Base-by-base conservation (phyloP, 1,284 basidiomycete species). In the Thecaphora thlaspeos region DNA sequence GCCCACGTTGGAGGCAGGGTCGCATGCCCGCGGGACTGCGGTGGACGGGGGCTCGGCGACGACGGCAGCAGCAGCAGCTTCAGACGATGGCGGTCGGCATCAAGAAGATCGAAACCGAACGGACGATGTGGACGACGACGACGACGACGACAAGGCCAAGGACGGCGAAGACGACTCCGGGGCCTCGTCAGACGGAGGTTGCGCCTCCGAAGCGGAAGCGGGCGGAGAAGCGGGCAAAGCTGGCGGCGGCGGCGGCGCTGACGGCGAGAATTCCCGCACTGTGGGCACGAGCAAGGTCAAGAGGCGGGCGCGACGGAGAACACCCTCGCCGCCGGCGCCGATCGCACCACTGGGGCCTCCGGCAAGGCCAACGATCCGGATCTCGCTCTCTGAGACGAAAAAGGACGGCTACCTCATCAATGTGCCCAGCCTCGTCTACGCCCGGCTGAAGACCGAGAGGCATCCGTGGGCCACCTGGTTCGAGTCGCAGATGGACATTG, bases 381-480 rank as follows among this genome's bases (percentile, higher is more conserved):
- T 65, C 38, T 45, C 55, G 36, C 60, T 64, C 30, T 43, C 60
- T 21, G 52, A 57, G 19, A 55, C 58, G 8, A 46, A 51, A 39
- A 32, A 72, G 34, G 55, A 48, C 5, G 66, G 63, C 42, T 77
- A 77, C 51, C 57, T 75, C 22, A 58, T 70, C 55, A 59, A 70
- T 26, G 62, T 77, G 1, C 75, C 73, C 3, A 55, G 67, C 41
- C 46, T 71, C 2, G 59, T 74, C n/a, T 58, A 70, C 3, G 46
- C 55, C 21, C 44, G 62, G 19, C 59, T 77, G 34, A 64, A 70
- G 43, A 37, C 34, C 1, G 42, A 69, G 34, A 22, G 60, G 14
- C 61, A 70, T 38, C 60, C 62, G 7, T 75, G 71, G 71, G 70
- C 74, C 2, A 49, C 50, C 19, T 75, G 73, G 74, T 73, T 68